These are phyloP conservation scores for Colletotrichum filicis DNA, from an alignment of 2,329 filamentous ascomycete genomes.

Conservation along the genomic window DNA sequence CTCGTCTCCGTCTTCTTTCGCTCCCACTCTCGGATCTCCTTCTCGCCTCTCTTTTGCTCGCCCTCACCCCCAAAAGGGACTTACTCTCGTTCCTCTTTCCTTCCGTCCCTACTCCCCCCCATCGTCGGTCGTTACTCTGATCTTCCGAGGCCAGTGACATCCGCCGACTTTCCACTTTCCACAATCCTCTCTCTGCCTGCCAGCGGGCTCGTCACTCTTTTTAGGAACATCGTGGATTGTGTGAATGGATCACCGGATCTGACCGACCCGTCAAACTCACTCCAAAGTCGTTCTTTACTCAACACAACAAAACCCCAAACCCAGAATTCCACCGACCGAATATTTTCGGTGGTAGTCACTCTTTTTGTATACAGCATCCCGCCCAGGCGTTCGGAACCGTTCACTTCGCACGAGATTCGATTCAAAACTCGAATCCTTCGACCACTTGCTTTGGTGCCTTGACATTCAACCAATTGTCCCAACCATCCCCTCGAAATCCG, in stretches of 20 bases:
- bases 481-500: not conserved
- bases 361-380: conserved; percentile 17
- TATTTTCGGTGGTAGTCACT: conserved; percentile 3
- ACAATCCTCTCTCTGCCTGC: conserved; percentile 54
- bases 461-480: not conserved
- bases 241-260: conserved; percentile 27
- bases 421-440: not conserved
- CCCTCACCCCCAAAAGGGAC: conserved; percentile 37
- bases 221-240: conserved; percentile 32
- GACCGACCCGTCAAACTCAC: conserved; percentile 38
- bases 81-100: conserved; percentile 40
- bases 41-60: conserved; percentile 24
- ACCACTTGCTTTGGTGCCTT: not conserved
- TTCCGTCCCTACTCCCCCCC: conserved; percentile 29
- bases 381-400: not conserved
- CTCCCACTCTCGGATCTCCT: not conserved
- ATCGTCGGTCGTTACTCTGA: conserved; percentile 46
- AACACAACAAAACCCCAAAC: not conserved
- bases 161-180: conserved; percentile 49
- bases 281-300: conserved; percentile 45
- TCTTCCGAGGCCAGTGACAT: conserved; percentile 34
- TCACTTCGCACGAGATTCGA: not conserved
- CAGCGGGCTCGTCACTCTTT: conserved; percentile 69
- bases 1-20: conserved; percentile 12
- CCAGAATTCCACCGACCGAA: not conserved